Evolutionary conservation across 306 rosid genomes (phyloP), one percentile per base, ranked within the genome.

Genomic region (Rosa persica): DNA sequence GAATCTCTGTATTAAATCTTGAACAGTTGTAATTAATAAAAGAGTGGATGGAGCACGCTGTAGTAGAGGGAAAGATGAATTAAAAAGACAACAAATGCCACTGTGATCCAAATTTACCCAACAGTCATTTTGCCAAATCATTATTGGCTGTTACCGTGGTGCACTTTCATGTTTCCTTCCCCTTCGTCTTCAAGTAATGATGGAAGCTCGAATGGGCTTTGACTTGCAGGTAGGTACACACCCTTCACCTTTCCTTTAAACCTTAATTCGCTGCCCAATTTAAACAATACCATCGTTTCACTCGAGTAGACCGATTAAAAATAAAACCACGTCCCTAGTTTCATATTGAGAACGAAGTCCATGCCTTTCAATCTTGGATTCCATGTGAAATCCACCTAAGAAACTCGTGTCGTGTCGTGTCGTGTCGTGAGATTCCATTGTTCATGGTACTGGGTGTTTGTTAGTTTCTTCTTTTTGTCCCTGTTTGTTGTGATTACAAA

Each of bases 191-290:
- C 71, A 27, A 54, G 51, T 38, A 16, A 61, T 75, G 30, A 61
- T 36, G 27, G 30, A 40, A 27, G 25, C 69, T 34, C 68, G 40
- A 25, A 75, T 54, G 85, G 74, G 71, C 65, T 4, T 65, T 65
- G 80, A 77, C 80, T 77, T 39, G 74, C 74, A 67, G 80, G 80
- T 77, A 67, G 80, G 80, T 77, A 51, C 66, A 12, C 44, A 51
- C 52, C 67, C 44, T 68, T 47, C 61, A 39, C 54, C 20, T 19
- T 46, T 5, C 12, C 7, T 25, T 40, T 9, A 44, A 20, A 36
- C 8, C 17, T 61, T 44, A 16, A 36, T 38, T 25, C 76, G 5
- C 22, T 69, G 10, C 64, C 51, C 10, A 67, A 51, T 66, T 51
- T 52, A 22, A 76, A 75, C 9, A 8, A 22, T 42, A 1, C 16